Base-by-base conservation (phyloP, 2,329 filamentous ascomycete genomes). In the Didymella pinodella region DNA sequence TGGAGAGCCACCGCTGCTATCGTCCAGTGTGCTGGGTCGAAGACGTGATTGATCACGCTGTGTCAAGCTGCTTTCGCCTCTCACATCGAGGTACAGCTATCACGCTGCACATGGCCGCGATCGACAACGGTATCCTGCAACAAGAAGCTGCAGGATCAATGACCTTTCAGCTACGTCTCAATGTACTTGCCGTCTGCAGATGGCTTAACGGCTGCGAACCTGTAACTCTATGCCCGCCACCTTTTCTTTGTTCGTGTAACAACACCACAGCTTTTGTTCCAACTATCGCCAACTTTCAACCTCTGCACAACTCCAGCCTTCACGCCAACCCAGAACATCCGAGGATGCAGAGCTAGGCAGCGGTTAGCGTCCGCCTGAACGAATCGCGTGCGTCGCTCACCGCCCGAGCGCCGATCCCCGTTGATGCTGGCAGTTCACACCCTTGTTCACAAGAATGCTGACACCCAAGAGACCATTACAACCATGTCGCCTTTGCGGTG, bases 281-380 rank as follows among this genome's bases (percentile, higher is more conserved):
- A 49, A 51, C 61, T 63, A 65, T 59, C 55, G 51, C 62, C 61
- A 64, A 57, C 63, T 51, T 20, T 54, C 25, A 41, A 40, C 41
- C 52, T 67, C 50, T 72, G 70, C 71, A 73, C 71, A 74, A 72
- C 64, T 71, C 61, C 44, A 63, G 59, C 55, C 60, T 63, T 56
- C 44, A 63, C 58, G 59, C 61, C 62, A 54, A 67, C 63, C 65
- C 69, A 69, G 65, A 38, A 50, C 59, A 63, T 61, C 65, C 63
- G 58, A 61, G 63, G 66, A 65, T 51, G 52, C 62, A 62, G 52
- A 66, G 64, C 69, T 68, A 67, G 65, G 61, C 63, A 62, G 56
- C 54, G 41, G 54, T 60, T 68, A 66, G 67, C 59, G 54, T 61
- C 62, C 29, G 57, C 57, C 62, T 22, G 58, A 60, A 63, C 68